A percentile compares a stretch with the other conserved stretches of the same genome.
phyloP scores from a whole-genome alignment of 1,139 yeast genomes.

The Casaregolazyma lundiana region DNA sequence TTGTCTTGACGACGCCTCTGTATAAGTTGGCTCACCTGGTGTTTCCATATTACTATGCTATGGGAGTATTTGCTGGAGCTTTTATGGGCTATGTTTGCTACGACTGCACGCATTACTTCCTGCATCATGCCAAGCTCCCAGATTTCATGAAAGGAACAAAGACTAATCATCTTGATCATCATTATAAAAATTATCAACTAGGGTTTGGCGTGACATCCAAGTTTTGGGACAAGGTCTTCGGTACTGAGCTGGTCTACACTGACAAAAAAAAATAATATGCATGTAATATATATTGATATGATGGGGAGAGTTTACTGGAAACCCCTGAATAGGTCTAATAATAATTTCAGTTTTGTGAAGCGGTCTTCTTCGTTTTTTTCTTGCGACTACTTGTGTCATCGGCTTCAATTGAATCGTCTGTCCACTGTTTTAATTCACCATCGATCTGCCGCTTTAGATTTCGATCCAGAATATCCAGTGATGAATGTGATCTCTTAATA shows the following conservation, averaged over 20 bases:
- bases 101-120: conserved; percentile 83
- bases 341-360: neutral
- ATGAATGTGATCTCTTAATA: neutral
- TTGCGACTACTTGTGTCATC: neutral
- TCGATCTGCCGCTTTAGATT: neutral
- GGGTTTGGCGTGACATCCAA: conserved; percentile 94
- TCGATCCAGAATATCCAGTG: neutral
- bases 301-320: too few relatives aligned
- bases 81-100: conserved; percentile 87
- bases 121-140: conserved; percentile 86
- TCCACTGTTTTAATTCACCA: neutral
- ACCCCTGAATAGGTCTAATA: too few relatives aligned
- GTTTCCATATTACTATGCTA: conserved; percentile 54
- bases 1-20: conserved; percentile 54
- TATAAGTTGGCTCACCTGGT: conserved; percentile 54
- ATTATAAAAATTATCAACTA: conserved; percentile 90
- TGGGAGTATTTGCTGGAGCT: conserved; percentile 86
- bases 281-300: too few relatives aligned
- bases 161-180: conserved; percentile 92
- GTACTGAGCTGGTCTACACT: conserved; percentile 49
- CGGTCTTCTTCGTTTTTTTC: neutral
- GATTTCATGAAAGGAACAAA: conserved; percentile 68
- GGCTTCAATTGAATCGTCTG: neutral
- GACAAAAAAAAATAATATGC: conserved; percentile 15
- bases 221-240: conserved; percentile 92